A percentile compares a stretch with the other conserved stretches of the same genome.
Evolutionary conservation across 108 stramenopile genomes (phyloP).

Genomic region (Cyclotella kingstonii): DNA sequence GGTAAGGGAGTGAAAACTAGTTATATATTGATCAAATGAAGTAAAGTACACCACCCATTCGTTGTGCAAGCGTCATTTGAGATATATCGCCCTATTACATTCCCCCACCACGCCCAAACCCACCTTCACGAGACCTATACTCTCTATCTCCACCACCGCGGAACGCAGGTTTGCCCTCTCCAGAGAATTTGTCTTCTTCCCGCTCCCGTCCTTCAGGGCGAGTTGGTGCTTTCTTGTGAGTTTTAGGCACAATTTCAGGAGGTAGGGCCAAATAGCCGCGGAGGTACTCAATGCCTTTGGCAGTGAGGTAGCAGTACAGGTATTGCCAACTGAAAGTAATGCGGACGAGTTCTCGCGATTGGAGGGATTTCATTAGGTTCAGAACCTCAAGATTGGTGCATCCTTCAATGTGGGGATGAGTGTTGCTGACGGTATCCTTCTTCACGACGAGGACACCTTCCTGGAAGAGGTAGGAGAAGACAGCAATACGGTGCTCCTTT

Average conservation of each 20-base stretch:
- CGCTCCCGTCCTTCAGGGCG: constrained; percentile 90
- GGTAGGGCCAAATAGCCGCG: constrained; percentile 91
- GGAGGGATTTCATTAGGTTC: constrained; percentile 93
- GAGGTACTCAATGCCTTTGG: constrained; percentile 96
- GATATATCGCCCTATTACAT: constrained; percentile 40
- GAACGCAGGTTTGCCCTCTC: constrained; percentile 74
- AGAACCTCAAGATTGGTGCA: constrained; percentile 92
- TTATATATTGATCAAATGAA: too few relatives aligned
- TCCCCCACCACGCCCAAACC: constrained; percentile 88
- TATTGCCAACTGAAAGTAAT: constrained; percentile 98
- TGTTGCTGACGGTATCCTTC: constrained; percentile 92
- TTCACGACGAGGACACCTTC: constrained; percentile 96
- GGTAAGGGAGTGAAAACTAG: too few relatives aligned
- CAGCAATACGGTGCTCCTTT: constrained; percentile 96
- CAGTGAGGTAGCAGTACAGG: constrained; percentile 96
- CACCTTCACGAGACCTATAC: constrained; percentile 65
- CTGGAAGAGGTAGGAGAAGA: constrained; percentile 97
- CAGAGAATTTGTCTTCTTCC: constrained; percentile 76
- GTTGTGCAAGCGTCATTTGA: background rate
- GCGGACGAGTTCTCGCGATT: constrained; percentile 81
- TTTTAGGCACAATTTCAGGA: constrained; percentile 94
- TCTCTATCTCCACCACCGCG: constrained; percentile 76
- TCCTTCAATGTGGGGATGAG: constrained; percentile 91
- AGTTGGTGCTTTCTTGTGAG: constrained; percentile 90
- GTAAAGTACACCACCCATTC: constrained; percentile 3